Evolutionary conservation across 345 rosid genomes (phyloP).

Genomic region (Angophora floribunda): DNA sequence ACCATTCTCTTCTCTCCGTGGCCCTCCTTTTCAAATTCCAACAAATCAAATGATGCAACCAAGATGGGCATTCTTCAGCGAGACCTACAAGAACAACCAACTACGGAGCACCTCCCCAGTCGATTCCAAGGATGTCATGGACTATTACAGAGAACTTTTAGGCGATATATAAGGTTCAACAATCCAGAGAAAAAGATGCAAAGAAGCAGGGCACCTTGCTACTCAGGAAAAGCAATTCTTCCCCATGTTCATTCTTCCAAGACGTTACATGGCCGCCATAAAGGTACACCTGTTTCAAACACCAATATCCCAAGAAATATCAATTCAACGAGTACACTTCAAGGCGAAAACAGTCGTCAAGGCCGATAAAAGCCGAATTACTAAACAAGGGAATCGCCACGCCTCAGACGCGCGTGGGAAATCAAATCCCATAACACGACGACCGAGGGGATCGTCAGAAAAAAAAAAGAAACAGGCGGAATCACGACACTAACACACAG

Average conservation of each 20-base stretch:
- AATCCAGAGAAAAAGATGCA: neutral
- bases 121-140: neutral
- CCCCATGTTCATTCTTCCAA: conserved; percentile 75
- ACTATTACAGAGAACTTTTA: neutral
- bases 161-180: neutral
- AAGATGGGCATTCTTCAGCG: neutral
- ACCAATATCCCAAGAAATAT: neutral
- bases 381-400: neutral
- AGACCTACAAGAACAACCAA: neutral
- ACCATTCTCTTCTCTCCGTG: neutral
- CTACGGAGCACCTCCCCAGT: neutral
- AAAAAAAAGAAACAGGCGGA: neutral
- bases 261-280: conserved; percentile 81
- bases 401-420: neutral
- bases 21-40: neutral
- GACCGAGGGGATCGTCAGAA: neutral
- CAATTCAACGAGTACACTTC: neutral
- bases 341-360: neutral
- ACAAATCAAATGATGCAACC: neutral
- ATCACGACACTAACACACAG: neutral
- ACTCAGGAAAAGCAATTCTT: conserved; percentile 78
- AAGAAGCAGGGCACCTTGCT: conserved; percentile 39
- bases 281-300: conserved; percentile 48
- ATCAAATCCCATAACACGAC: neutral
- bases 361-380: neutral